Conservation (phyloP, 768 basidiomycete species). For the Lactifluus piperatus region DNA sequence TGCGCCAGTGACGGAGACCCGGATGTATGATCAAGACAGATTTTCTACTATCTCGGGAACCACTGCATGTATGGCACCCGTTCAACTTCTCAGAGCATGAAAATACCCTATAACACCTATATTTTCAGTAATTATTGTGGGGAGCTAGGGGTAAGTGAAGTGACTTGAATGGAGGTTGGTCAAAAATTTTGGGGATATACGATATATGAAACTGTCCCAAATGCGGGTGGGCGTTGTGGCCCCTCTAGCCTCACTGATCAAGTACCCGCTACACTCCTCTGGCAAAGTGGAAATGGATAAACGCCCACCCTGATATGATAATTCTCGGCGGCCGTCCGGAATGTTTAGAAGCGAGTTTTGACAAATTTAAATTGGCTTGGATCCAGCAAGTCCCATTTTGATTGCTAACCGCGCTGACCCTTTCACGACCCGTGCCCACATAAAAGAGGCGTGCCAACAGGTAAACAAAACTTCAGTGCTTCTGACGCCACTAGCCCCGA, state of each 20-base stretch:
- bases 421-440: constrained; percentile 19
- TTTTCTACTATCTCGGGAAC: neutral
- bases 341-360: neutral
- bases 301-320: constrained; percentile 1
- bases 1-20: too few species aligned
- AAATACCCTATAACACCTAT: neutral
- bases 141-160: neutral
- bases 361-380: neutral
- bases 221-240: too few species aligned
- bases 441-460: too few species aligned
- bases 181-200: neutral
- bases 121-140: neutral
- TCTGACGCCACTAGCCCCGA: too few species aligned
- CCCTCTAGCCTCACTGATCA: too few species aligned
- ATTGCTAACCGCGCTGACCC: too few species aligned
- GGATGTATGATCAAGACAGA: too few species aligned
- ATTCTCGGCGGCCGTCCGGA: constrained; percentile 4
- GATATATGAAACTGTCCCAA: too few species aligned
- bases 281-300: neutral
- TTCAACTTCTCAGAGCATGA: neutral
- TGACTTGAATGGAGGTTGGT: neutral
- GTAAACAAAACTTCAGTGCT: too few species aligned
- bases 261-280: too few species aligned
- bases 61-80: neutral
- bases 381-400: neutral